Conservation (phyloP, 805 yeast species). For the Cyberlindnera bimundalis region DNA sequence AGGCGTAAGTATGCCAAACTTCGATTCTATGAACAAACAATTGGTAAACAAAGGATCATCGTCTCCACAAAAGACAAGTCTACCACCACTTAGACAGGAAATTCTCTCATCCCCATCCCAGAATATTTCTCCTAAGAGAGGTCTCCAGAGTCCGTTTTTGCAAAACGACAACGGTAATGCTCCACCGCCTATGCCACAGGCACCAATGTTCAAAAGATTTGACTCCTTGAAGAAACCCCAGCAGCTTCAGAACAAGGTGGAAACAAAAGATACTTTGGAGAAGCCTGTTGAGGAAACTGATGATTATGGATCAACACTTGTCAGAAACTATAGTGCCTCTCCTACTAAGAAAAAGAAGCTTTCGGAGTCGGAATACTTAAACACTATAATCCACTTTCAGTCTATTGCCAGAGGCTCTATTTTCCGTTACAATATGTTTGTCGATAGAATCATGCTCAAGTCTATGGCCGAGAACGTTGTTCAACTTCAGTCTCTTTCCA, state of each 20-base stretch:
- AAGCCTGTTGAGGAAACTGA: constrained; percentile 4
- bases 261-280: not conserved
- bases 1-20: constrained; percentile 75
- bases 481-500: constrained; percentile 44
- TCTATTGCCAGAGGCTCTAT: constrained; percentile 68
- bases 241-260: not conserved
- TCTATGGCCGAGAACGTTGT: constrained; percentile 51
- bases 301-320: constrained; percentile 9
- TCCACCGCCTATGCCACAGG: constrained; percentile 7
- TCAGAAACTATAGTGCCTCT: constrained; percentile 20
- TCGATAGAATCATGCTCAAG: constrained; percentile 56
- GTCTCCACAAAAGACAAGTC: constrained; percentile 19
- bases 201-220: constrained; percentile 7
- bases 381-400: constrained; percentile 51
- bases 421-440: constrained; percentile 59
- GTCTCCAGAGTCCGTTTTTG: constrained; percentile 21
- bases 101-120: constrained; percentile 6
- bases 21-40: constrained; percentile 49
- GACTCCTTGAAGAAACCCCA: constrained; percentile 3
- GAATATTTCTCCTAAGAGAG: constrained; percentile 4
- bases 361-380: constrained; percentile 22
- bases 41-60: constrained; percentile 30
- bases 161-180: constrained; percentile 8
- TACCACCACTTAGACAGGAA: constrained; percentile 11
- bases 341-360: constrained; percentile 21